Percentiles rank a stretch among this genome's conserved stretches.
Conservation (phyloP, 2,329 filamentous ascomycete genomes). For the Paecilomyces niveus region DNA sequence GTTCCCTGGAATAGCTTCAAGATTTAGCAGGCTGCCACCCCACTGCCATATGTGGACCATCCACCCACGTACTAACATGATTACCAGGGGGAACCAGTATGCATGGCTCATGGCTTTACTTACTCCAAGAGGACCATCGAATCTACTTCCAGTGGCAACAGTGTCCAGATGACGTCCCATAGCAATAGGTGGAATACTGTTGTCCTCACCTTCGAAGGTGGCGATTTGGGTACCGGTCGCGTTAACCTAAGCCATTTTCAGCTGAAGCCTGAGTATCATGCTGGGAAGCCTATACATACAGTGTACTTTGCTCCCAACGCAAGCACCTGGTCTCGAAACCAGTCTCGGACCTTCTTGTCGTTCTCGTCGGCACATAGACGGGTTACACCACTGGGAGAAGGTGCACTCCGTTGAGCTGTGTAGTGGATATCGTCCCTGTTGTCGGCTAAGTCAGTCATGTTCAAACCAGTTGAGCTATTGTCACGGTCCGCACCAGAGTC, state of each 20-base stretch:
- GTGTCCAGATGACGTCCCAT: slow-evolving; percentile 20
- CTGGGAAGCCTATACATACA: slow-evolving; percentile 2
- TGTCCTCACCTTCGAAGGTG: slow-evolving; percentile 16
- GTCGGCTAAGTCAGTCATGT: background rate
- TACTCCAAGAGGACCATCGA: slow-evolving; percentile 16
- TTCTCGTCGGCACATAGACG: slow-evolving; percentile 11
- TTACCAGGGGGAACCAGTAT: background rate
- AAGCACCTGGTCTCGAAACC: slow-evolving; percentile 16
- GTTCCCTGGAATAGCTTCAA: no score
- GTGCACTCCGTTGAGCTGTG: slow-evolving; percentile 21
- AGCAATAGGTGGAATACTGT: slow-evolving; percentile 16
- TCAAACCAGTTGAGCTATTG: background rate
- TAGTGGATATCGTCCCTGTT: slow-evolving; percentile 10
- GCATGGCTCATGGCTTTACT: background rate
- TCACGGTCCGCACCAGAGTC: slow-evolving; percentile 2
- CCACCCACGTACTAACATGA: no score
- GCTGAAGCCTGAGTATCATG: background rate
- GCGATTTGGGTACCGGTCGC: slow-evolving; percentile 29
- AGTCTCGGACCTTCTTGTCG: slow-evolving; percentile 18
- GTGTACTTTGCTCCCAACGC: slow-evolving; percentile 17
- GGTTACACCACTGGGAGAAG: slow-evolving; percentile 11
- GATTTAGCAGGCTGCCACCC: no score
- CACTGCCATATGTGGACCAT: no score
- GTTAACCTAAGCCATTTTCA: slow-evolving; percentile 15
- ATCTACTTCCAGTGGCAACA: slow-evolving; percentile 17